A percentile compares a stretch with the other conserved stretches of the same genome.
Evolutionary conservation across 164 flowering plant genomes (phyloP).

Genomic region (Litsea cubeba): DNA sequence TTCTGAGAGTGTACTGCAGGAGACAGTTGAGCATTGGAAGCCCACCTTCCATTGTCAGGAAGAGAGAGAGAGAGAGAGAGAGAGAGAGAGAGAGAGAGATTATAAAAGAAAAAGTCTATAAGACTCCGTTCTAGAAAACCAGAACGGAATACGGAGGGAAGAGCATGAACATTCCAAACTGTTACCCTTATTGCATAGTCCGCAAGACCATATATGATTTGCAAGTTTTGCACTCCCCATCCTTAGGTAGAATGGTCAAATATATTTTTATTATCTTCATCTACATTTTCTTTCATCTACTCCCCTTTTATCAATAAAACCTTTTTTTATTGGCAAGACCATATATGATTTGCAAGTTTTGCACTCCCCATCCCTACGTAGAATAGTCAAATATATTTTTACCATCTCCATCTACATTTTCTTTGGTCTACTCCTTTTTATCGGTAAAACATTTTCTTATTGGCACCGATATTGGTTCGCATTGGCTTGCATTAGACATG

Average conservation of each 20-base stretch:
- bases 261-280: no score
- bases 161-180: background rate
- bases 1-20: slow-evolving; percentile 59
- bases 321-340: no score
- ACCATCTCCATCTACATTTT: no score
- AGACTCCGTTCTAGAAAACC: background rate
- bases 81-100: slow-evolving; percentile 19
- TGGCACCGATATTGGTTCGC: fast-evolving
- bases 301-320: no score
- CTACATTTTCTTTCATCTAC: no score
- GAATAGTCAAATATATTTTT: no score
- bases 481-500: no score
- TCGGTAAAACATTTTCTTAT: no score
- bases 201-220: background rate
- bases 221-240: background rate
- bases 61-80: slow-evolving; percentile 3
- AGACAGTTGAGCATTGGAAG: slow-evolving; percentile 69
- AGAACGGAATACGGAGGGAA: background rate
- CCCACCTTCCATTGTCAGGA: slow-evolving; percentile 55
- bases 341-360: no score
- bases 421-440: no score
- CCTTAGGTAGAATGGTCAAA: no score
- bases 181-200: background rate
- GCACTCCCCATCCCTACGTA: no score
- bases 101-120: background rate